These are phyloP conservation scores for Bimuria novae-zelandiae DNA, from an alignment of 2,329 filamentous ascomycete species.

Conservation along the genomic window DNA sequence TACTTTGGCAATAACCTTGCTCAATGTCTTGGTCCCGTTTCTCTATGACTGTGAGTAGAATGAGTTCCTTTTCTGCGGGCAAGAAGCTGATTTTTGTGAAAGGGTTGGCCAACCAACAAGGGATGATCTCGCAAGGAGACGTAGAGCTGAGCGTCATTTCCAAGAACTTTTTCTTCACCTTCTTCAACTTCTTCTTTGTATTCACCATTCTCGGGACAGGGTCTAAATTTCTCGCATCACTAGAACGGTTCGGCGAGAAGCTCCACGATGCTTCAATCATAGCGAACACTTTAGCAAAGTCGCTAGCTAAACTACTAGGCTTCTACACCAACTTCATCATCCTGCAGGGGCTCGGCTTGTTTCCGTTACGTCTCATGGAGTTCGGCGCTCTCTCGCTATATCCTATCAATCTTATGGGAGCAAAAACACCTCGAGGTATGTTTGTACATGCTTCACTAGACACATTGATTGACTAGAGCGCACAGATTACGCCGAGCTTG, in stretches of 20 bases:
- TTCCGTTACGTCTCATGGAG: slow-evolving; percentile 89
- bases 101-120: slow-evolving; percentile 83
- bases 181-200: slow-evolving; percentile 97
- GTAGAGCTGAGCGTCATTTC: slow-evolving; percentile 93
- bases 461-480: slow-evolving; percentile 5
- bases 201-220: slow-evolving; percentile 88
- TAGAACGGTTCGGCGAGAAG: slow-evolving; percentile 68
- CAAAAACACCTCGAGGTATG: slow-evolving; percentile 76
- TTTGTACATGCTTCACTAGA: not conserved
- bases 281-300: slow-evolving; percentile 73
- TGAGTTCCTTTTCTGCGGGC: not conserved
- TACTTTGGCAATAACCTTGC: slow-evolving; percentile 80
- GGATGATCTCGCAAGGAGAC: slow-evolving; percentile 93
- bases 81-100: slow-evolving; percentile 11
- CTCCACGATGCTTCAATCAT: slow-evolving; percentile 80
- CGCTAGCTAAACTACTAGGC: slow-evolving; percentile 72
- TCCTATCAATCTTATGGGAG: slow-evolving; percentile 75
- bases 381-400: slow-evolving; percentile 85
- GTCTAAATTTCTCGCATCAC: slow-evolving; percentile 71
- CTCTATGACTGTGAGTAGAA: slow-evolving; percentile 77
- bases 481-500: slow-evolving; percentile 77
- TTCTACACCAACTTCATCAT: slow-evolving; percentile 97
- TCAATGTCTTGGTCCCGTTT: slow-evolving; percentile 90
- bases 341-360: slow-evolving; percentile 88
- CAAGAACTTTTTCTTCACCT: slow-evolving; percentile 99